Conservation (phyloP, 1,139 yeast genomes). For the Geotrichum phurueaensis region DNA sequence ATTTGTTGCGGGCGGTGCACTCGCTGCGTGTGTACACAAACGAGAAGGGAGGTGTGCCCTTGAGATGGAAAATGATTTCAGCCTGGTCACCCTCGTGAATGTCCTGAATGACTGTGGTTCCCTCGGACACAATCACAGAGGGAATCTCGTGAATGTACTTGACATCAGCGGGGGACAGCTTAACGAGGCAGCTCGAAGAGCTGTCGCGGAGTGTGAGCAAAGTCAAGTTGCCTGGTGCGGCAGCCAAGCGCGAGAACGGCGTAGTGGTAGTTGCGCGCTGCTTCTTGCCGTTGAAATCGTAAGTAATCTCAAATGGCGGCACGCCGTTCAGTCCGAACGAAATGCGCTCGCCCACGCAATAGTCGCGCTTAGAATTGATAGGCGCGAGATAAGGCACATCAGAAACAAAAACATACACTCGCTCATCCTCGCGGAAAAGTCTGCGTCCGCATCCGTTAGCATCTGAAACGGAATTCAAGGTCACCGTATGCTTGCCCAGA, state of each 20-base stretch:
- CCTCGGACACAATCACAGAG: conserved; percentile 80
- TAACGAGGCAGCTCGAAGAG: conserved; percentile 65
- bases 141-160: conserved; percentile 70
- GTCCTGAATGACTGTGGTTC: conserved; percentile 66
- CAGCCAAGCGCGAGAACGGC: conserved; percentile 66
- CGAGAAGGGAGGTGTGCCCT: conserved; percentile 47
- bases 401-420: conserved; percentile 51
- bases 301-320: conserved; percentile 71
- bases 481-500: conserved; percentile 53
- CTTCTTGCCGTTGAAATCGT: conserved; percentile 59
- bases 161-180: conserved; percentile 39
- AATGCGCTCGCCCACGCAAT: conserved; percentile 90
- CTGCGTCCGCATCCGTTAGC: conserved; percentile 59
- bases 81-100: conserved; percentile 74
- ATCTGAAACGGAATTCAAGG: conserved; percentile 55
- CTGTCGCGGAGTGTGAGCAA: conserved; percentile 72
- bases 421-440: conserved; percentile 32
- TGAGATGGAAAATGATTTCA: conserved; percentile 46
- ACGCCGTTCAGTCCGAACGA: conserved; percentile 70
- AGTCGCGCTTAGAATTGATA: conserved; percentile 42
- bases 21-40: conserved; percentile 52
- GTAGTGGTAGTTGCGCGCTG: conserved; percentile 56
- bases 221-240: conserved; percentile 67
- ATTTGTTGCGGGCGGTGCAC: conserved; percentile 34
- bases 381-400: conserved; percentile 66